Evolutionary conservation across 2,329 filamentous ascomycete species (phyloP).

Genomic region (Leptographium wingfieldii): DNA sequence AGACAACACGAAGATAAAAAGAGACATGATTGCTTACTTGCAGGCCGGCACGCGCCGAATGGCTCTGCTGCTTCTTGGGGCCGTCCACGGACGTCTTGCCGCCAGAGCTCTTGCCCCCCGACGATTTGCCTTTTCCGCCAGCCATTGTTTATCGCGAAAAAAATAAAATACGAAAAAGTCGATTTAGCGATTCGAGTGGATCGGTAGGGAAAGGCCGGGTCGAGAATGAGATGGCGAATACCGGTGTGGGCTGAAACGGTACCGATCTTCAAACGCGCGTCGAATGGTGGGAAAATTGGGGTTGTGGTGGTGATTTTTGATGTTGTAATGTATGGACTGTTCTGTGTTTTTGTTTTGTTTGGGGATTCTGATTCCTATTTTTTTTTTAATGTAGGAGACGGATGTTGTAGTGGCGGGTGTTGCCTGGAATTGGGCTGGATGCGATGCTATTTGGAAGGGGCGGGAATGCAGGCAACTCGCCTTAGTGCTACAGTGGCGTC

Average conservation of each 20-base stretch:
- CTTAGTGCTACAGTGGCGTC: neutral
- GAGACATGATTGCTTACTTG: conserved; percentile 56
- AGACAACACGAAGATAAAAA: conserved; percentile 1
- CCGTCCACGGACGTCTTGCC: conserved; percentile 59
- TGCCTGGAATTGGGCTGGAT: neutral
- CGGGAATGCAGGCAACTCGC: neutral
- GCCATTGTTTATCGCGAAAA: conserved; percentile 35
- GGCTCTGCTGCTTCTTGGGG: conserved; percentile 82
- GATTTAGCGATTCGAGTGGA: neutral
- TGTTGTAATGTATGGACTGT: neutral
- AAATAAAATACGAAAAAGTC: neutral
- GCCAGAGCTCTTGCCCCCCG: conserved; percentile 77
- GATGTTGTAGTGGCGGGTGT: neutral
- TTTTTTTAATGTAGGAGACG: neutral
- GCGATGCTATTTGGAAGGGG: neutral
- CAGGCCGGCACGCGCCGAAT: conserved; percentile 87
- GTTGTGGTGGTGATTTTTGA: neutral
- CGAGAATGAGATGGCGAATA: neutral
- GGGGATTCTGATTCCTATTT: neutral
- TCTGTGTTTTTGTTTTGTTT: neutral
- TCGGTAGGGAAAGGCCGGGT: neutral
- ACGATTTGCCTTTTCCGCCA: conserved; percentile 88
- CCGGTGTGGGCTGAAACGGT: neutral
- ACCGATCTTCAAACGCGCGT: neutral
- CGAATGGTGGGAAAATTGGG: neutral